Base-by-base conservation (phyloP, 208 protist genomes). In the Wallacemonas collosoma region DNA sequence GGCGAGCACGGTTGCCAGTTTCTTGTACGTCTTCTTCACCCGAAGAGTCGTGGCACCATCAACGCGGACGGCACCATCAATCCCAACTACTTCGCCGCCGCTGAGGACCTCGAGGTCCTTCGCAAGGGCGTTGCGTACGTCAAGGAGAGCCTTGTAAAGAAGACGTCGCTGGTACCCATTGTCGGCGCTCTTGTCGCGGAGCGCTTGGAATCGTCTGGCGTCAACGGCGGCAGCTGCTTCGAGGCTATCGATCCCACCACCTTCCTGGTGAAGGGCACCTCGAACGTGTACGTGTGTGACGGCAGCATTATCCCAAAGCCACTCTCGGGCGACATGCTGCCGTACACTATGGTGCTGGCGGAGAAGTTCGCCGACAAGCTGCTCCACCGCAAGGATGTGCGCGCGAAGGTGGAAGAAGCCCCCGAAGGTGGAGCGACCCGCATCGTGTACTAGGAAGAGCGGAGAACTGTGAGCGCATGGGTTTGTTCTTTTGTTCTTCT, bases 1-100 rank as follows among this genome's bases (percentile, higher is more conserved):
- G 83, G 79, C 26, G 72, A 71, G 78, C 90, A 95, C 68, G 90
- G 90, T 58, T 86, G 80, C 51, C 90, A 95, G 80, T 92, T 95
- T 45, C 65, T 87, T 57, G 77, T 87, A 1, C 87, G 85, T 12
- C 84, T 83, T 9, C n/a, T 91, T 48, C 82, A 81, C 7, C 90
- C 90, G 0, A 85, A 84, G 56, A 93, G 87, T 67, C 83, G 87
- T 54, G 90, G 90, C 5, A 64, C 66, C 14, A 77, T 95, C 41
- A 47, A 12, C 26, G 81, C 81, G 1, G 81, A 88, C 62, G 86
- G 85, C n/a, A 71, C 67, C 8, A 60, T 95, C 55, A 81, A 93
- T 62, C 90, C 90, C 26, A 78, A 84, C 61, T 93, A 93, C 79
- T 86, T 93, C 39, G 64, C 66, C 51, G 76, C 77, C n/a, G 60